A percentile compares a stretch with the other conserved stretches of the same genome.
These are phyloP conservation scores for Hanseniaspora pseudoguilliermondii DNA, from an alignment of 805 yeast species.

Conservation along the genomic window DNA sequence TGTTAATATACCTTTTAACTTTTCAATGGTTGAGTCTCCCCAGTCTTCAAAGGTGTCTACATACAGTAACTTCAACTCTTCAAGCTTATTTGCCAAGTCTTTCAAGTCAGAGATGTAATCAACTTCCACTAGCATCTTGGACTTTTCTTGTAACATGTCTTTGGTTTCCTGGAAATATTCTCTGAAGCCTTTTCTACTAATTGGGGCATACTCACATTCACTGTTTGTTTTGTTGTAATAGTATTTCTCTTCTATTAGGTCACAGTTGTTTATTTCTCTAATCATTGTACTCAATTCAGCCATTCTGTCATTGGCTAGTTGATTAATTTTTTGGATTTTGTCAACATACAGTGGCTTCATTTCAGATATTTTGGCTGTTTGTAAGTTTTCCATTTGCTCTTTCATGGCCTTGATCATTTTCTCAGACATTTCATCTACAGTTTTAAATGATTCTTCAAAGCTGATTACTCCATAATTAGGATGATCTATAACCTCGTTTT, in stretches of 20 bases:
- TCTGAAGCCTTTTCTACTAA: conserved; percentile 11
- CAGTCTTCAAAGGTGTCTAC: conserved; percentile 63
- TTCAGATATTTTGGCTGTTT: background rate
- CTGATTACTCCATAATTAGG: background rate
- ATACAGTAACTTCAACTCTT: conserved; percentile 32
- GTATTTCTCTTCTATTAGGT: background rate
- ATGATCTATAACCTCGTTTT: background rate
- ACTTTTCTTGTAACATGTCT: background rate
- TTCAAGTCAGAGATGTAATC: conserved; percentile 25
- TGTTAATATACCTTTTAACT: conserved; percentile 50
- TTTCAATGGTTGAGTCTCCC: conserved; percentile 52
- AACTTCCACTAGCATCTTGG: conserved; percentile 23
- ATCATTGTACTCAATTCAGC: conserved; percentile 6
- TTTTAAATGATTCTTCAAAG: background rate
- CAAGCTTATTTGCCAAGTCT: conserved; percentile 28
- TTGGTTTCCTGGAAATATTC: conserved; percentile 1
- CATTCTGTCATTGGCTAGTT: conserved; percentile 10
- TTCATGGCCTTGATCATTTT: background rate
- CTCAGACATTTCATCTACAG: background rate
- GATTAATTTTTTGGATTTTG: conserved; percentile 3
- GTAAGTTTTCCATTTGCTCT: background rate
- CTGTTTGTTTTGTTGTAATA: conserved; percentile 1
- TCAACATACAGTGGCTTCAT: conserved; percentile 2
- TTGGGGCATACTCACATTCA: conserved; percentile 10
- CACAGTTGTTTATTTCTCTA: conserved; percentile 4